phyloP scores from a whole-genome alignment of 2,329 filamentous ascomycete species.

The Helminthosporium solani region DNA sequence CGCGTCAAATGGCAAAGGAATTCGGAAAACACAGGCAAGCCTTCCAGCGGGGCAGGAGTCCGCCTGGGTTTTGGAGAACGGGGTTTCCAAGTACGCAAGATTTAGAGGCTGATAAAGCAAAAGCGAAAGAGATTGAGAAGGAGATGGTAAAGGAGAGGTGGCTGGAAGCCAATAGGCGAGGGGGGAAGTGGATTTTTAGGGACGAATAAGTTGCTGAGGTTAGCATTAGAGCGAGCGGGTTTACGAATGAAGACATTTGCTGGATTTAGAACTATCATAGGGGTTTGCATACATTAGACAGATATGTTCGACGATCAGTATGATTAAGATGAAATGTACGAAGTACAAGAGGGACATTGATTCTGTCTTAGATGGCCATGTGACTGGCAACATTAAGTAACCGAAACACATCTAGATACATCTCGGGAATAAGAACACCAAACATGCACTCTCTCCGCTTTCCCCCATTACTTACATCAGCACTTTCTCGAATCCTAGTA shows the following conservation, averaged over 20 bases:
- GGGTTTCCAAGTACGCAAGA: conserved; percentile 92
- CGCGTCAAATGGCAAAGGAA: conserved; percentile 69
- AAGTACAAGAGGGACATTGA: background rate
- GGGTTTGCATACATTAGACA: background rate
- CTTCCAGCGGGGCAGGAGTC: conserved; percentile 69
- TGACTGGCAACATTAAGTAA: background rate
- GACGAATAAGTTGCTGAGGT: conserved; percentile 61
- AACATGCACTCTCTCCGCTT: too few species aligned
- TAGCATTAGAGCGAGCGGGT: too few species aligned
- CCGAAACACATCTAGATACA: background rate
- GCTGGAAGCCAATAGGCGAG: conserved; percentile 75
- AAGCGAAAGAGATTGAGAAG: conserved; percentile 64
- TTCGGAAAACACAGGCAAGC: conserved; percentile 76
- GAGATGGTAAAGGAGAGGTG: conserved; percentile 70
- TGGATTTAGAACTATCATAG: background rate
- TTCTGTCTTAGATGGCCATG: background rate
- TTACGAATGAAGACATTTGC: background rate
- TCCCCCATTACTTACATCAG: background rate
- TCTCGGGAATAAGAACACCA: background rate
- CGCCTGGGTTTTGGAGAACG: conserved; percentile 86
- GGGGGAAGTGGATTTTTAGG: conserved; percentile 76
- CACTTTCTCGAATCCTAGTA: too few species aligned
- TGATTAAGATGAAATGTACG: background rate
- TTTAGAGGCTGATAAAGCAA: conserved; percentile 62
- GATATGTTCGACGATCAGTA: background rate